Percentiles rank a stretch among this genome's conserved stretches.
Evolutionary conservation across 371 early-diverging fungal species (phyloP).

Genomic region (Mucor plumbeus): DNA sequence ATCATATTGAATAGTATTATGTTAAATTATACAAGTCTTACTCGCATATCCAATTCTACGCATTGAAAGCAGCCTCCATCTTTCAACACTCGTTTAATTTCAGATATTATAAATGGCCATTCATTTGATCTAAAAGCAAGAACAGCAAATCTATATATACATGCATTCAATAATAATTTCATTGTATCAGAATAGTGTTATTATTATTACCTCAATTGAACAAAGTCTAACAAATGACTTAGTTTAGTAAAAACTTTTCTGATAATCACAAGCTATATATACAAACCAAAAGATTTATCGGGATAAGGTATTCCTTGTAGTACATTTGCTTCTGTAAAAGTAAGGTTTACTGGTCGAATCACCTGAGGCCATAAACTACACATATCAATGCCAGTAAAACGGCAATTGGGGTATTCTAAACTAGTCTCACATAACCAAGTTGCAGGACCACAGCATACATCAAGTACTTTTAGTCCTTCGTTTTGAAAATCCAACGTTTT

Average conservation of each 20-base stretch:
- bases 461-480: constrained; percentile 31
- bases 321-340: constrained; percentile 39
- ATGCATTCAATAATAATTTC: not conserved
- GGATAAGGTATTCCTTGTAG: constrained; percentile 43
- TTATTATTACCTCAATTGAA: constrained; percentile 33
- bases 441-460: constrained; percentile 51
- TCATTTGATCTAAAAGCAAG: constrained; percentile 42
- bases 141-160: constrained; percentile 29
- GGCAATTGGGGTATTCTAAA: constrained; percentile 43
- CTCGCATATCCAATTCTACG: constrained; percentile 42
- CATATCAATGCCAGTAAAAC: constrained; percentile 49
- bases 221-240: constrained; percentile 29
- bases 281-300: constrained; percentile 45
- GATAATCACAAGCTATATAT: constrained; percentile 6
- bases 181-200: not conserved
- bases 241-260: not conserved
- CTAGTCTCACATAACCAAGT: constrained; percentile 54
- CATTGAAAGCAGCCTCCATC: constrained; percentile 47
- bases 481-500: constrained; percentile 36
- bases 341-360: constrained; percentile 43
- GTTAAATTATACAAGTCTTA: constrained; percentile 9
- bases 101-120: constrained; percentile 40
- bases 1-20: not conserved
- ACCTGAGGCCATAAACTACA: constrained; percentile 45
- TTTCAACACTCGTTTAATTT: constrained; percentile 42